Evolutionary conservation across 164 flowering plant genomes (phyloP), one percentile per base, ranked within the genome.

Genomic region (Annona cherimola): DNA sequence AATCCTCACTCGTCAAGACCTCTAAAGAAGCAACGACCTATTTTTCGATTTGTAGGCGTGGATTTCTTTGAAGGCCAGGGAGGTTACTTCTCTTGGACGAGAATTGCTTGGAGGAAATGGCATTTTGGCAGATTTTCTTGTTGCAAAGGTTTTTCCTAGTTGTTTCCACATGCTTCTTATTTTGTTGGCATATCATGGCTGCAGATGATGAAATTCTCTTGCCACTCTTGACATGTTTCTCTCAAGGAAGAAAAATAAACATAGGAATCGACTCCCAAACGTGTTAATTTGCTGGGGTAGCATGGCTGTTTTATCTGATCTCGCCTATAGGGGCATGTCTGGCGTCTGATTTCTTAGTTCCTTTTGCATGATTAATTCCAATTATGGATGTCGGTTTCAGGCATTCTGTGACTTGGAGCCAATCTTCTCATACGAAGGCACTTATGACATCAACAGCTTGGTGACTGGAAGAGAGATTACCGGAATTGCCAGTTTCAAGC

Each of bases 61-160:
- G 99, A 91, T 88, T 72, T 73, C 89, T 19, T 69, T 69, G 78
- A 91, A 66, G 80, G 94, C 98, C 61, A 88, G 99, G 78, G 98
- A 96, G 80, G 86, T 93, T 5, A 90, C 78, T 72, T 81, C 94
- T 73, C 86, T 96, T 67, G 99, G 94, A 16, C 79, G 98, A 59
- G 99, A 95, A 77, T 77, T 95, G 76, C 96, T 95, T 45, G 99
- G 98, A 75, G 99, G 99, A 69, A 96, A 95, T 79, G 99, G 99
- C 70, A 88, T 95, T 75, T 79, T 91, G 80, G 78, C 89, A 42
- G 97, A 95, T 73, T 95, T 93, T 81, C 86, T 87, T 26, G 96
- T 93, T 77, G 99, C 92, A 65, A 96, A 93, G 97, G 98, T 96
- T 45, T 74, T 66, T 64, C 8, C 20, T 42, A 18, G 19, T 41